Evolutionary conservation across 2,329 filamentous ascomycete genomes (phyloP).

Genomic region (Allantophomopsis cytisporea): DNA sequence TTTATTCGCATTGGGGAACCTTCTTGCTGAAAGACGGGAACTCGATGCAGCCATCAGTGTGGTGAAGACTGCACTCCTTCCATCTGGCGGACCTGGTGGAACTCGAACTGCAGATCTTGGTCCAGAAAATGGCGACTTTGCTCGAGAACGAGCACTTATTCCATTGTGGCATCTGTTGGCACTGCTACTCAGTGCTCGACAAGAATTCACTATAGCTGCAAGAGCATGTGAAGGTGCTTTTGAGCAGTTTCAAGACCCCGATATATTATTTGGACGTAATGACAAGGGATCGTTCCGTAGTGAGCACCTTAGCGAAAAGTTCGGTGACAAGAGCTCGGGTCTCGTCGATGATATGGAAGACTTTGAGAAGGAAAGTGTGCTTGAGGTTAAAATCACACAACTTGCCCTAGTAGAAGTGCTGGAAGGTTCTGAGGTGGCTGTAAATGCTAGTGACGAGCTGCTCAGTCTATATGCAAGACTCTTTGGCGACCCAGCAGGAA

Average conservation of each 20-base stretch:
- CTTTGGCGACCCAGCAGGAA: constrained; percentile 46
- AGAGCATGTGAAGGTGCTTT: constrained; percentile 83
- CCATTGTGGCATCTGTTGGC: constrained; percentile 87
- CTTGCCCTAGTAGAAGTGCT: constrained; percentile 69
- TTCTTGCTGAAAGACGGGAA: constrained; percentile 81
- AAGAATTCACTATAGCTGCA: constrained; percentile 70
- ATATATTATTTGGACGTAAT: constrained; percentile 53
- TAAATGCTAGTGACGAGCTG: constrained; percentile 79
- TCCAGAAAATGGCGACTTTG: constrained; percentile 18
- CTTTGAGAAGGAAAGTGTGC: constrained; percentile 69
- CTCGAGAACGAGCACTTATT: constrained; percentile 49
- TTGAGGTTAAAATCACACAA: constrained; percentile 96
- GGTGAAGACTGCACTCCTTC: constrained; percentile 60
- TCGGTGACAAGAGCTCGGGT: constrained; percentile 22
- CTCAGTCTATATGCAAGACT: constrained; percentile 69
- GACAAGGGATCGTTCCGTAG: constrained; percentile 40
- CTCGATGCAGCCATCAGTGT: constrained; percentile 69
- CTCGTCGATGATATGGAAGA: constrained; percentile 70
- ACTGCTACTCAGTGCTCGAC: constrained; percentile 70
- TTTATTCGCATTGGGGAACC: constrained; percentile 66
- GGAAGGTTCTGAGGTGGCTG: constrained; percentile 72
- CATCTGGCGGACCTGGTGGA: constrained; percentile 12
- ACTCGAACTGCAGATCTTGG: too few species aligned
- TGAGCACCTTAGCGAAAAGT: constrained; percentile 46
- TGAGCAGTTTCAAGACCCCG: constrained; percentile 69